Evolutionary conservation across 345 rosid genomes (phyloP), one percentile per base, ranked within the genome.

Genomic region (Passiflora organensis): DNA sequence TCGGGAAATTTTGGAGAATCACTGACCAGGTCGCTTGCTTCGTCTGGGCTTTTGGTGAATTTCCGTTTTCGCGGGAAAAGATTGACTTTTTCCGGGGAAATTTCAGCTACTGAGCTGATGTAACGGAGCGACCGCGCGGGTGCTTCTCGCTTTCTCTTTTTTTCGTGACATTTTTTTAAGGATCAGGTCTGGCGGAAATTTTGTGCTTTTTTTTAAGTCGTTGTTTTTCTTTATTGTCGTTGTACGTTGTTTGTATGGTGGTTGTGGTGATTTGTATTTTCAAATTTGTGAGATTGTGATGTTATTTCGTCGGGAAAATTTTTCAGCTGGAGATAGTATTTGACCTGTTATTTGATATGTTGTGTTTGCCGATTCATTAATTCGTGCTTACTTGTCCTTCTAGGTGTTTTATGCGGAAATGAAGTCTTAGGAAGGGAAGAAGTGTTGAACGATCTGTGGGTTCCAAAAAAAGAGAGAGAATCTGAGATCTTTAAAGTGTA

Each of bases 391-490:
- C 17, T 53, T 13, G 13, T 42, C n/a, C 58, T 14, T 32, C 16
- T 47, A 42, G 66, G 71, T 28, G 20, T 36, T 58, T 38, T 63
- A 43, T 6, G 28, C 28, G 43, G 67, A 50, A 53, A 48, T 51
- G 64, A 58, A 61, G 58, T 41, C 56, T 42, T 18, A 55, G 57
- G 55, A 59, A 38, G 45, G 78, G 56, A 55, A 69, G 20, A 58
- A 49, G 54, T 51, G 25, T 28, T n/a, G n/a, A 28, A 8, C 34
- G 8, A 28, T 28, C 3, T 28, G 8, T 28, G 8, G 18, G 64
- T 17, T 0, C n/a, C n/a, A 21, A 16, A n/a, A n/a, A 14, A 28
- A 70, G 52, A 73, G 19, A 63, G 67, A 56, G 70, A 56, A 37
- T 39, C 68, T 56, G 53, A 46, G 64, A 60, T 52, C 34, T 51